A percentile compares a stretch with the other conserved stretches of the same genome.
phyloP scores from a whole-genome alignment of 345 rosid genomes.

The Orychophragmus violaceus region DNA sequence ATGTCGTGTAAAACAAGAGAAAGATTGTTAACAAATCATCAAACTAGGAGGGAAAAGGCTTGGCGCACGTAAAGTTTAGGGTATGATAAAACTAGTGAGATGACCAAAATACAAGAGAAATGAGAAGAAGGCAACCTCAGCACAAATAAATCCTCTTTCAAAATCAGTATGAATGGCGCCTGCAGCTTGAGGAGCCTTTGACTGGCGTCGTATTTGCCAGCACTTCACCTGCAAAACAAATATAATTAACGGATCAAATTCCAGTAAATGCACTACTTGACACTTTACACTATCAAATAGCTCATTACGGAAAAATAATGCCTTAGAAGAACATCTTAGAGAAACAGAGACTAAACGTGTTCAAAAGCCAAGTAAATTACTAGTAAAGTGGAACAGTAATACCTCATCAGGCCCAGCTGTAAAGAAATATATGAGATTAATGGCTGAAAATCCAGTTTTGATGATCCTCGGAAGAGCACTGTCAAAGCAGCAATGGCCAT shows the following conservation, averaged over 20 bases:
- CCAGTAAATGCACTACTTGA: neutral
- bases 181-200: slow-evolving; percentile 99
- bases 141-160: slow-evolving; percentile 96
- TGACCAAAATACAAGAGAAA: slow-evolving; percentile 15
- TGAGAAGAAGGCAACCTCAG: slow-evolving; percentile 58
- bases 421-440: slow-evolving; percentile 95
- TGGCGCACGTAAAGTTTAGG: neutral
- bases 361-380: neutral
- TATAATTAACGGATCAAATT: neutral
- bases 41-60: neutral
- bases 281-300: neutral
- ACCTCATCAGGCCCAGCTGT: slow-evolving; percentile 99
- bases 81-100: neutral
- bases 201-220: slow-evolving; percentile 93
- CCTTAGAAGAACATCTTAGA: neutral
- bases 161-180: slow-evolving; percentile 93
- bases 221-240: slow-evolving; percentile 70
- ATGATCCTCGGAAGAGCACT: slow-evolving; percentile 95
- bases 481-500: slow-evolving; percentile 19
- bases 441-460: slow-evolving; percentile 94
- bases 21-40: neutral
- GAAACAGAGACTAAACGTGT: neutral
- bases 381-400: slow-evolving; percentile 10
- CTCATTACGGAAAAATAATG: neutral
- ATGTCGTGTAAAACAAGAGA: neutral